A percentile compares a stretch with the other conserved stretches of the same genome.
Conservation (phyloP, 345 rosid species). For the Populus deltoides region DNA sequence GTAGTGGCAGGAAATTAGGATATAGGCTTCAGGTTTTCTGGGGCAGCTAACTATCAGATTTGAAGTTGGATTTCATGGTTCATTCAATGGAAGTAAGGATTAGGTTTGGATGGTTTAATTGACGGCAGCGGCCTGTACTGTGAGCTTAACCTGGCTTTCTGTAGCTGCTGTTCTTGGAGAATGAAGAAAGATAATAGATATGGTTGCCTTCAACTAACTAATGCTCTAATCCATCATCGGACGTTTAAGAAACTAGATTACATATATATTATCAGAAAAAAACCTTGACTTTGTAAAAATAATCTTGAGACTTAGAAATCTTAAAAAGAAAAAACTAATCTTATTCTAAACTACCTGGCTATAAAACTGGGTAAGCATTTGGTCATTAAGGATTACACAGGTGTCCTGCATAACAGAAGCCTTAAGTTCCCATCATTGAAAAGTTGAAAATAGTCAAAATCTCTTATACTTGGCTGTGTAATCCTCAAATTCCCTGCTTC, state of each 20-base stretch:
- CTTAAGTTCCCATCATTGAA: not conserved
- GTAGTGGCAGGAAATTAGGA: not conserved
- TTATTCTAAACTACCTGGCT: not conserved
- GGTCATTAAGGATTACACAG: not conserved
- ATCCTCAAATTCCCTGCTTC: not conserved
- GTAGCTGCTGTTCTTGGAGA: not conserved
- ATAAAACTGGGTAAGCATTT: not conserved
- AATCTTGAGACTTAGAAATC: not conserved
- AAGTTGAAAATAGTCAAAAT: not conserved
- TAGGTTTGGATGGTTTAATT: not conserved
- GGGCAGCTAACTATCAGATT: not conserved
- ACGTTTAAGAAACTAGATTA: not conserved
- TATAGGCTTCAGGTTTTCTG: not conserved
- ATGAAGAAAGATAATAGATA: not conserved
- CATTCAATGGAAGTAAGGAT: not conserved
- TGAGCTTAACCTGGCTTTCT: not conserved
- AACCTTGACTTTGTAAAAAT: not conserved
- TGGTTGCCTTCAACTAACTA: not conserved
- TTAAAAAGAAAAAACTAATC: not conserved
- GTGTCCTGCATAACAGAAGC: not conserved
- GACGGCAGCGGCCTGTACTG: not conserved
- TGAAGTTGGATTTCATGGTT: not conserved
- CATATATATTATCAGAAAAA: not conserved
- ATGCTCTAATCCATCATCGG: not conserved
- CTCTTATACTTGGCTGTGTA: not conserved